A percentile compares a stretch with the other conserved stretches of the same genome.
Conservation (phyloP, 257 asterid genomes). For the Verbena officinalis region DNA sequence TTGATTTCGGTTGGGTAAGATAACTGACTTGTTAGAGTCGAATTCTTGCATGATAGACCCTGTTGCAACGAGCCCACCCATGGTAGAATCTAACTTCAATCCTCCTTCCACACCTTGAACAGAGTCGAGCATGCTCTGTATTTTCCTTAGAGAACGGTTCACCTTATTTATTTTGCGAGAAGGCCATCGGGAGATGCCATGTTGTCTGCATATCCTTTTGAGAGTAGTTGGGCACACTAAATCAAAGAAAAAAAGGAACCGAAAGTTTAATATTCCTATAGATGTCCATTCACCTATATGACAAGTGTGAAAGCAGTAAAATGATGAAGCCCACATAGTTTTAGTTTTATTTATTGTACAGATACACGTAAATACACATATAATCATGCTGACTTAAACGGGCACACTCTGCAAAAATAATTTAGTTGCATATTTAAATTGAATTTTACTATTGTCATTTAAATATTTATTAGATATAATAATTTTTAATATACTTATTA, state of each 20-base stretch:
- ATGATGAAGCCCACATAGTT: not conserved
- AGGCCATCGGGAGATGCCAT: conserved; percentile 95
- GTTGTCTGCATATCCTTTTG: conserved; percentile 85
- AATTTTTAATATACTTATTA: too few species aligned
- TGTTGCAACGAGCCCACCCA: conserved; percentile 54
- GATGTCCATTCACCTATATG: conserved; percentile 6
- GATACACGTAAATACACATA: not conserved
- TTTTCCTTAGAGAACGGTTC: conserved; percentile 76
- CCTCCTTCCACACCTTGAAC: conserved; percentile 85
- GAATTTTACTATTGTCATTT: too few species aligned
- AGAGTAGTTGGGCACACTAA: conserved; percentile 93
- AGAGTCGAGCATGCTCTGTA: conserved; percentile 74
- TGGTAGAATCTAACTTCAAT: conserved; percentile 60
- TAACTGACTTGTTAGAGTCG: conserved; percentile 32
- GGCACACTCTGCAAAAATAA: too few species aligned
- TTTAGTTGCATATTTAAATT: too few species aligned
- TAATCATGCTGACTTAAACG: too few species aligned
- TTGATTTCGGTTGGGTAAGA: conserved; percentile 28
- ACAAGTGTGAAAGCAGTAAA: not conserved
- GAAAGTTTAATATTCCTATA: not conserved
- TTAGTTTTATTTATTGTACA: not conserved
- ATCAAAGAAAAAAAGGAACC: conserved; percentile 19
- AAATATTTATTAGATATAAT: too few species aligned
- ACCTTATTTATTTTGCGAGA: conserved; percentile 88
- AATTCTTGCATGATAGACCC: conserved; percentile 47